These are phyloP conservation scores for Apiosordaria backusii DNA, from an alignment of 495 filamentous ascomycete species.

Conservation along the genomic window DNA sequence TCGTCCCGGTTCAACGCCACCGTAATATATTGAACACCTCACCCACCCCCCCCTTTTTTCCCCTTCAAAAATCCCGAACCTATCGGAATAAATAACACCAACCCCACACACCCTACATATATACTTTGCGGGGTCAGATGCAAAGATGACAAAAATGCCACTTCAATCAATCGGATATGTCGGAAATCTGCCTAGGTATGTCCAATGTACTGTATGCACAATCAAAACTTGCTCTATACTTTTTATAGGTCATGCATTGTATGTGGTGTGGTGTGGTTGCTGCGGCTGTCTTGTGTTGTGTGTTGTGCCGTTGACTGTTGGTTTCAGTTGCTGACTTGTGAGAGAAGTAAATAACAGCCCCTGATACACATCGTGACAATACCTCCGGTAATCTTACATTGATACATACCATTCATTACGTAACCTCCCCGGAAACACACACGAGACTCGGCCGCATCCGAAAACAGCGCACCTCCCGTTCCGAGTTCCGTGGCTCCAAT, in stretches of 20 bases:
- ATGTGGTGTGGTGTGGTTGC: not conserved
- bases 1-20: not conserved
- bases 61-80: not conserved
- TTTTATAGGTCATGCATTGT: not conserved
- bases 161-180: not conserved
- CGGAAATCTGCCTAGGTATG: not conserved
- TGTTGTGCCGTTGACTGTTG: not conserved
- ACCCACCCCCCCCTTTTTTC: not conserved
- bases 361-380: not conserved
- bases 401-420: not conserved
- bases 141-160: no score
- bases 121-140: not conserved
- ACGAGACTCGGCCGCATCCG: not conserved
- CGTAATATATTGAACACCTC: not conserved
- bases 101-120: not conserved
- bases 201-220: not conserved
- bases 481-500: not conserved
- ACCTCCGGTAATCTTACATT: not conserved
- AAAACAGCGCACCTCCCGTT: not conserved
- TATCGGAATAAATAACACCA: not conserved
- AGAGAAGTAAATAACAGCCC: not conserved
- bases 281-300: not conserved
- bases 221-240: not conserved
- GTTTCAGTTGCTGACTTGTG: no score
- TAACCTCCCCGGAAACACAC: not conserved